phyloP scores from a whole-genome alignment of 192 early-diverging fungal species.

The Coemansia interrupta region DNA sequence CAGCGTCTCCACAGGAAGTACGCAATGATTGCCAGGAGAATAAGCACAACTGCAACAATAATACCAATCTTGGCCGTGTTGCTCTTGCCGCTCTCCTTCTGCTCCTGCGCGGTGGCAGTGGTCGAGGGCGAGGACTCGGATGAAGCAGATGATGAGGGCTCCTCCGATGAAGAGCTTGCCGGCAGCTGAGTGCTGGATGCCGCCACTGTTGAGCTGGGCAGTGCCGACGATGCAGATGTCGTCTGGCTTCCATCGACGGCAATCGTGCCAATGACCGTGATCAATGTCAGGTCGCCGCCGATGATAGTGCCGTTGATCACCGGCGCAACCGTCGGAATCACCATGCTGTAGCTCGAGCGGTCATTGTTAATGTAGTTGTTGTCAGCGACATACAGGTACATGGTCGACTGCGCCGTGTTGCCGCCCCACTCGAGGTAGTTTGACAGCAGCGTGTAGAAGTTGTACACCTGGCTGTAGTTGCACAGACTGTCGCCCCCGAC shows the following conservation, averaged over 20 bases:
- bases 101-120: neutral
- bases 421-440: constrained; percentile 50
- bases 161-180: neutral
- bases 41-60: constrained; percentile 20
- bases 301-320: constrained; percentile 18
- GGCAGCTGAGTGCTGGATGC: neutral
- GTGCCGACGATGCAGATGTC: neutral
- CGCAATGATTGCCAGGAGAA: constrained; percentile 18
- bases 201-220: neutral
- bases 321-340: constrained; percentile 9
- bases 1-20: constrained; percentile 27
- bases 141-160: neutral
- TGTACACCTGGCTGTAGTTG: constrained; percentile 19
- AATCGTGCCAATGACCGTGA: neutral
- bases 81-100: constrained; percentile 8
- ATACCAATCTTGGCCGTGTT: constrained; percentile 27
- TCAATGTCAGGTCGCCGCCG: constrained; percentile 29
- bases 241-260: neutral
- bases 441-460: constrained; percentile 39
- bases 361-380: constrained; percentile 37
- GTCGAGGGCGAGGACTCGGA: neutral
- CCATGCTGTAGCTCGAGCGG: constrained; percentile 34
- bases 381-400: constrained; percentile 37
- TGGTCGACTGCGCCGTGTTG: constrained; percentile 26
- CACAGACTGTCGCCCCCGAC: constrained; percentile 31